These are phyloP conservation scores for Phylloporus rhodoxanthus DNA, from an alignment of 768 basidiomycete species.

Conservation along the genomic window DNA sequence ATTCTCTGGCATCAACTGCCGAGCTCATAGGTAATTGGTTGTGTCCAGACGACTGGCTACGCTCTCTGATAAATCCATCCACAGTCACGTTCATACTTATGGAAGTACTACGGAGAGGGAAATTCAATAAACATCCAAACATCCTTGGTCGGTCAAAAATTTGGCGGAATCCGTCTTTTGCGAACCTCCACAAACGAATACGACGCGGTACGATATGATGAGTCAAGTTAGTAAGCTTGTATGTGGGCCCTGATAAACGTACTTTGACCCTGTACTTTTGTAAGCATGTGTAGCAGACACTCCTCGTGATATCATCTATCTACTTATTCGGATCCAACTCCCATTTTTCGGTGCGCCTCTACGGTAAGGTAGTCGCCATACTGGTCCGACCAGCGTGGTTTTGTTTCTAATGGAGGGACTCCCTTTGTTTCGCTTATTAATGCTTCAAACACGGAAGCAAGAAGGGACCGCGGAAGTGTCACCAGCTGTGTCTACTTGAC, in stretches of 20 bases:
- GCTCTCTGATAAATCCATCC: constrained; percentile 9
- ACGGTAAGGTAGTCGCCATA: not conserved
- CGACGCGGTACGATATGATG: constrained; percentile 29
- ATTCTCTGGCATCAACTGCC: constrained; percentile 42
- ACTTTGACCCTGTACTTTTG: constrained; percentile 1
- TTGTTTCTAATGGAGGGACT: constrained; percentile 10
- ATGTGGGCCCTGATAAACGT: not conserved
- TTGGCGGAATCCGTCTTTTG: constrained; percentile 35
- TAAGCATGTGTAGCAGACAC: not conserved
- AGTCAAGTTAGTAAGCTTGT: not conserved
- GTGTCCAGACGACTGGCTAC: not conserved
- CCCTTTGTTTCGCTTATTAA: constrained; percentile 19
- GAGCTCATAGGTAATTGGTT: constrained; percentile 45
- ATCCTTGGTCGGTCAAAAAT: constrained; percentile 43
- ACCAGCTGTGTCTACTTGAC: not conserved
- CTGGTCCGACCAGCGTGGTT: not conserved
- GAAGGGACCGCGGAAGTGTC: not conserved
- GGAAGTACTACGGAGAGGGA: constrained; percentile 56
- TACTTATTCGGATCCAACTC: not conserved
- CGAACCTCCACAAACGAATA: constrained; percentile 27
- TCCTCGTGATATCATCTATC: constrained; percentile 2
- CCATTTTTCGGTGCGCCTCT: not conserved
- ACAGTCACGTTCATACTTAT: constrained; percentile 59
- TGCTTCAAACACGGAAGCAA: not conserved
- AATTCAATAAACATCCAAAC: constrained; percentile 47